Base-by-base conservation (phyloP, 2,329 filamentous ascomycete genomes). In the Apiospora phragmitis region DNA sequence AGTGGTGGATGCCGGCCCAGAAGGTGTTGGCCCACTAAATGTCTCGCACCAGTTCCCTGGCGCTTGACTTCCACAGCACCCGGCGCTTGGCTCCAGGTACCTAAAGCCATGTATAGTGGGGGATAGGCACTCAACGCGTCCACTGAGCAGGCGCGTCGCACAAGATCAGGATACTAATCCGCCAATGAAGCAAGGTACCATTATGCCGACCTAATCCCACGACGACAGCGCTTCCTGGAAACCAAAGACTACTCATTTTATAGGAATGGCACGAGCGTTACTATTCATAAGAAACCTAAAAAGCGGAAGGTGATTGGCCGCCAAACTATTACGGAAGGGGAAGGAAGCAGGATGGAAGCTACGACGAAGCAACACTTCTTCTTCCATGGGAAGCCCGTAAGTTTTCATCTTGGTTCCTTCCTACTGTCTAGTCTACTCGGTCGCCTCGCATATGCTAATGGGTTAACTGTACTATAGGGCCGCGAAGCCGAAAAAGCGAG, bases 281-380 rank as follows among this genome's bases (percentile, higher is more conserved):
- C 32, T n/a, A 3, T 38, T 4, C 9, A n/a, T 12, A 62, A 8
- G 1, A 7, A 38, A 38, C 55, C n/a, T 12, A 3, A 9, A 38
- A 38, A n/a, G n/a, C 12, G 8, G 21, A 38, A 62, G 18, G 32
- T n/a, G 9, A 38, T 21, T 14, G 29, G 8, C 26, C 26, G 32
- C 9, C 16, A 5, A 26, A 11, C 14, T 18, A 8, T 32, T 29
- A 29, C 29, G 21, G 32, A 32, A 18, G 16, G 16, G 5, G 14
- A 32, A 59, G 16, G 14, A 7, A 21, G 21, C 47, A 72, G 47
- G n/a, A 88, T 88, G 86, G 85, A 88, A 71, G 76, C 77, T 14
- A 81, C 81, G 12, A 85, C 82, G 35, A 80, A 80, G 68, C 79
- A 78, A 9, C 87, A 89, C 74, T 89, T 89, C 73, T 87, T 85